Evolutionary conservation across 225 moss, liverwort and hornwort species (phyloP), one percentile per base, ranked within the genome.

Genomic region (Bryum argenteum): DNA sequence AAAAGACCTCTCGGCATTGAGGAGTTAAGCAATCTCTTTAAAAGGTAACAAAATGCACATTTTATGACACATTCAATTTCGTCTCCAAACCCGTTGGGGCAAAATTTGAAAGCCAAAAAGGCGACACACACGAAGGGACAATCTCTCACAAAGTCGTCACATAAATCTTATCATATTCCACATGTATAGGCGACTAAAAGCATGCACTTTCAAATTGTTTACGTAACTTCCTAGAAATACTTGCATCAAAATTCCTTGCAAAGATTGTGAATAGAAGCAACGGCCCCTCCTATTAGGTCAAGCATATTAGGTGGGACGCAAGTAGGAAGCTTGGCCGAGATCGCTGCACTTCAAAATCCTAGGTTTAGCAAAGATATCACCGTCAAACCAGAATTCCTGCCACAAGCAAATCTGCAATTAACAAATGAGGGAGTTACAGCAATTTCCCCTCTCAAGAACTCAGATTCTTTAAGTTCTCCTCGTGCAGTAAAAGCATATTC

Each of bases 181-280:
- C 33, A 33, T 33, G 5, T 6, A 33, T 33, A 33, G 33, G 33
- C 33, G 33, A 33, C 33, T 33, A 33, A 3, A 6, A 33, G 33
- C 33, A 33, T 47, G 47, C 15, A 47, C 47, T 47, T 47, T 47
- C 33, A 47, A 47, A 16, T 47, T 44, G 3, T 44, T 47, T 5
- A 47, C 15, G 16, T 47, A 47, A 15, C 47, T 16, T 15, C 7
- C 0, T 4, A 16, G 5, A 16, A 47, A 47, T 47, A 47, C 5
- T 16, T 16, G 4, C 5, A 7, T 21, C 33, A 5, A 55, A 54
- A n/a, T 1, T 41, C 0, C 4, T 63, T 10, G 42, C 54, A 54
- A 43, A 73, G 15, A 43, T 54, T 43, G 17, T 52, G 11, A 72
- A 42, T 72, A 43, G 28, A 10, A 64, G 64, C 73, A 64, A 73